phyloP scores from a whole-genome alignment of 202 grass and related monocot genomes.

The Elaeis oleifera region DNA sequence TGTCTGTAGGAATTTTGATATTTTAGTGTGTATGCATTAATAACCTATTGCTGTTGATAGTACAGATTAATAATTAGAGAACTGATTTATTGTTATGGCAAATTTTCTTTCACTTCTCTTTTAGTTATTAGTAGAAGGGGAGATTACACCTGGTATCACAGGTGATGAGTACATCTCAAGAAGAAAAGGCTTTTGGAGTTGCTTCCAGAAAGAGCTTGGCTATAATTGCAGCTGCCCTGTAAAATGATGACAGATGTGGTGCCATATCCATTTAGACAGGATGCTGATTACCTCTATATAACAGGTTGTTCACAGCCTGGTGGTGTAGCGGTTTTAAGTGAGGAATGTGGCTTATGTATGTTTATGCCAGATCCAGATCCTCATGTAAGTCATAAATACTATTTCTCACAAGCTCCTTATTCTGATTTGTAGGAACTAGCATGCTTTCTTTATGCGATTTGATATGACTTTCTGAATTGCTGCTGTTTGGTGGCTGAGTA shows the following conservation, averaged over 20 bases:
- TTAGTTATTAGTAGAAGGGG: slow-evolving; percentile 61
- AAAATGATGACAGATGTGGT: slow-evolving; percentile 96
- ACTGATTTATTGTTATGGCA: too few relatives aligned
- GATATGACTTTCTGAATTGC: too few relatives aligned
- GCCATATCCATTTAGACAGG: slow-evolving; percentile 84
- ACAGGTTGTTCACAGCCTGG: slow-evolving; percentile 82
- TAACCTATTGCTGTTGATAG: too few relatives aligned
- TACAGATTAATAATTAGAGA: too few relatives aligned
- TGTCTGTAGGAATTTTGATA: too few relatives aligned
- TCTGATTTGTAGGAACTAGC: too few relatives aligned
- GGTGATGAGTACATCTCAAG: slow-evolving; percentile 58
- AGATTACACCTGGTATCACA: slow-evolving; percentile 78
- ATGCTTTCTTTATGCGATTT: too few relatives aligned
- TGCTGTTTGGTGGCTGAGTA: too few relatives aligned
- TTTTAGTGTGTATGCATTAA: too few relatives aligned
- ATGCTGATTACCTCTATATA: slow-evolving; percentile 74
- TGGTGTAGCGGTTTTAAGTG: slow-evolving; percentile 66
- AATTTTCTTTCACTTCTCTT: background rate
- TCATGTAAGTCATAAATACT: slow-evolving; percentile 29
- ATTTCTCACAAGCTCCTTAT: background rate
- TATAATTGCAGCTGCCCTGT: slow-evolving; percentile 66
- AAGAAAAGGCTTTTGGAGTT: slow-evolving; percentile 57
- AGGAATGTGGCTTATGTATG: slow-evolving; percentile 65
- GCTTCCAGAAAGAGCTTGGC: slow-evolving; percentile 75
- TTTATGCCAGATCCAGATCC: slow-evolving; percentile 75